Base-by-base conservation (phyloP, 495 filamentous ascomycete genomes). In the Podospora bellae-mahoneyi region DNA sequence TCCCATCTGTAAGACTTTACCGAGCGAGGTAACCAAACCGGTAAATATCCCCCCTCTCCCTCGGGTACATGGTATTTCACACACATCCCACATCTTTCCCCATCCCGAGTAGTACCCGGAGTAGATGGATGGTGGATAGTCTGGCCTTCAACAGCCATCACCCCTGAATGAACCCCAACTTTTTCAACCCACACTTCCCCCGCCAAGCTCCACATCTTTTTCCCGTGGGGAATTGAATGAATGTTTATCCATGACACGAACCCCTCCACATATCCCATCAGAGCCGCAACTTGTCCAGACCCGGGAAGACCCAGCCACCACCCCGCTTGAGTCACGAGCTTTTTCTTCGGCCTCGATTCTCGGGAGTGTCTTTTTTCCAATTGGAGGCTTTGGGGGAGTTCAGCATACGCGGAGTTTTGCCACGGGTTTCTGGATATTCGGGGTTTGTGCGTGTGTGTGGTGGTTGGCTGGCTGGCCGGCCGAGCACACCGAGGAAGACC, bases 291-390 rank as follows among this genome's bases (percentile, higher is more conserved):
- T 6, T 3, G 13, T 10, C 39, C 39, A 48, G 39, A 48, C 39
- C 39, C 39, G 39, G 39, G 39, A 48, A 48, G 39, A 48, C 39
- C 15, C 39, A 48, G 39, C 9, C 9, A 10, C 9, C 39, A 3
- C 39, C 39, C 39, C 39, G 39, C 39, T 48, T 48, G 39, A 48
- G 39, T 48, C 39, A 48, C 39, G 39, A 48, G 39, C 39, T 48
- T 48, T 32, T 48, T 48, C 55, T 20, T 58, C 55, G 55, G 55
- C 55, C 55, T 58, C 55, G 55, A 58, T 58, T 58, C 55, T 58
- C 16, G 55, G 55, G 55, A 58, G 18, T 58, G 18, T 13, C 30
- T 32, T 32, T 32, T 32, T 32, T 5, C 30, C 4, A 7, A 32
- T 32, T 32, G 30, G 39, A 48, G 39, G 39, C 13, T 1, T 48